phyloP scores from a whole-genome alignment of 495 filamentous ascomycete species.

The Daldinia grandis region DNA sequence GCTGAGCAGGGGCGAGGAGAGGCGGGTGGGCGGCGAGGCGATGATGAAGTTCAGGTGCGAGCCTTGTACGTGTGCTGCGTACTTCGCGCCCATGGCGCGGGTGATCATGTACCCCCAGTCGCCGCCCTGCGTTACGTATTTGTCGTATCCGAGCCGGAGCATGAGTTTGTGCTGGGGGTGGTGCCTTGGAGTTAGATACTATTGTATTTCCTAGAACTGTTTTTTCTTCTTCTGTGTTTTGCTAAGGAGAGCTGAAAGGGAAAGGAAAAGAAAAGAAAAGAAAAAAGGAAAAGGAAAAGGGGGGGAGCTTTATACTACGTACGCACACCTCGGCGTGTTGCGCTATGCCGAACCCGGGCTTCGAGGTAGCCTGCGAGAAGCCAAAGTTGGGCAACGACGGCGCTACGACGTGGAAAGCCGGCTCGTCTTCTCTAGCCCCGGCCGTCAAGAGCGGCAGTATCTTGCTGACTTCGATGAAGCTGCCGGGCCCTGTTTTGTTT shows the following conservation, averaged over 20 bases:
- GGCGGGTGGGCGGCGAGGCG: slow-evolving; percentile 43
- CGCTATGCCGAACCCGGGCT: slow-evolving; percentile 61
- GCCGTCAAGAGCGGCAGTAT: slow-evolving; percentile 64
- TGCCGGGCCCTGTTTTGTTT: slow-evolving; percentile 68
- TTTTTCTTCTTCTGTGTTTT: too few species aligned
- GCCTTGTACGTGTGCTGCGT: slow-evolving; percentile 64
- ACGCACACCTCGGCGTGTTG: slow-evolving; percentile 65
- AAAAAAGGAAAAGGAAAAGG: not conserved
- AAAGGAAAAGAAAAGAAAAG: not conserved
- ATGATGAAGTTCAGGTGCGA: slow-evolving; percentile 68
- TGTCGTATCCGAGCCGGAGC: slow-evolving; percentile 60
- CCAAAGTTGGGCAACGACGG: slow-evolving; percentile 74
- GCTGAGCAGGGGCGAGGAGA: slow-evolving; percentile 49
- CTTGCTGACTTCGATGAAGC: slow-evolving; percentile 72
- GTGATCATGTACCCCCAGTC: slow-evolving; percentile 73
- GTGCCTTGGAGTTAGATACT: not conserved
- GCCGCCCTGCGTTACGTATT: slow-evolving; percentile 74
- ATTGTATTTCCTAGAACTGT: not conserved
- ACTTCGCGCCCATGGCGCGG: slow-evolving; percentile 62
- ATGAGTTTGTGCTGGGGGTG: slow-evolving; percentile 5
- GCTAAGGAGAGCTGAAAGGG: not conserved
- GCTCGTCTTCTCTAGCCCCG: slow-evolving; percentile 44
- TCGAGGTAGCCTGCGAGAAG: slow-evolving; percentile 60
- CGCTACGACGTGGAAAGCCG: slow-evolving; percentile 70
- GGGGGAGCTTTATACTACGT: not conserved